Evolutionary conservation across 768 basidiomycete genomes (phyloP), one percentile per base, ranked within the genome.

Genomic region (Suillus placidus): DNA sequence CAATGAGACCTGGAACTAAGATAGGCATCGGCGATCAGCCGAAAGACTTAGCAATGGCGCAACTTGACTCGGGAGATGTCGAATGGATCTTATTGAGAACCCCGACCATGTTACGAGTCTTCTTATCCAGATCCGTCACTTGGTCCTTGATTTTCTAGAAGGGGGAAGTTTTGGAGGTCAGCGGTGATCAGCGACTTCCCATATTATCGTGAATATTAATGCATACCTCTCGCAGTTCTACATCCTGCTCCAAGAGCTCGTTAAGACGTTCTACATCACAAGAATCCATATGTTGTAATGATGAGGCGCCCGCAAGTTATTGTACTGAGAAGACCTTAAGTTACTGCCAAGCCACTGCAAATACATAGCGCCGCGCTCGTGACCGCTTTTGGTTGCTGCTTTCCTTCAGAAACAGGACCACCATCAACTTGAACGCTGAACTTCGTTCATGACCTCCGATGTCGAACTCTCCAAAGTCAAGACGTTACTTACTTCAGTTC

Each of bases 1-100:
- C 83, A 38, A 93, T 73, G 6, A 94, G 80, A 20, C 77, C 76
- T 7, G 87, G 83, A 54, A 93, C 92, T 94, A 68, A 13, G 43
- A 12, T 64, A 65, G 52, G 13, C 38, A 58, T 74, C 20, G 69
- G 71, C 40, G 42, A 55, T 62, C 60, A 64, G 58, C 37, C n/a
- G 60, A 65, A 52, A 57, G 3, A 64, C 32, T 32, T 64, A 68
- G 51, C 40, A 64, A 60, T 60, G 43, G 45, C 34, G 77, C 84
- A 73, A 93, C 92, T 80, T 62, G 84, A 80, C 55, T 83, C 78
- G 4, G 80, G 72, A 8, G 86, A 85, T 4, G 92, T 94, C 7
- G 91, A 92, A 71, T 94, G 93, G 14, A 94, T 87, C 69, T 86
- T 90, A 80, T 91, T 93, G 63, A 94, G 80, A 49, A 87, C 73